A percentile compares a stretch with the other conserved stretches of the same genome.
These are phyloP conservation scores for Yarrowia sp. DNA, from an alignment of 805 yeast species.

Conservation along the genomic window DNA sequence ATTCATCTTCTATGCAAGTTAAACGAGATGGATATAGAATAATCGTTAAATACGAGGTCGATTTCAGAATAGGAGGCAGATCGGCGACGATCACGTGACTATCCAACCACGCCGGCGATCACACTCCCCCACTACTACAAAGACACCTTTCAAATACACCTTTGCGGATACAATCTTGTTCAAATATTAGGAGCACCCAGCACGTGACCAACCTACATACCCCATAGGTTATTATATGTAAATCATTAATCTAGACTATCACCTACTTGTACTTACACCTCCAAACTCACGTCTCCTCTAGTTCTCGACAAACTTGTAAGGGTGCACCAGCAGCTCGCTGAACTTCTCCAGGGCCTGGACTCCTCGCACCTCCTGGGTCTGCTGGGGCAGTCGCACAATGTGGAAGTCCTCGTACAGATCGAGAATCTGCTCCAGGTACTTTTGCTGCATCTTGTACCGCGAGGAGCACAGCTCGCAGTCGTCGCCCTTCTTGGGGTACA, in stretches of 20 bases:
- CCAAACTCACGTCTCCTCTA: not conserved
- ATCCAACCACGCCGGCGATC: not conserved
- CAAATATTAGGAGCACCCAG: too few relatives aligned
- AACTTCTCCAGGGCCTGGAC: constrained; percentile 82
- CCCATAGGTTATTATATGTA: constrained; percentile 26
- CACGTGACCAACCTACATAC: constrained; percentile 5
- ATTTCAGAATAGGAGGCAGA: not conserved
- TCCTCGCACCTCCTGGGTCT: constrained; percentile 96
- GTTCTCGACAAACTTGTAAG: constrained; percentile 60
- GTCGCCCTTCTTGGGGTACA: constrained; percentile 76
- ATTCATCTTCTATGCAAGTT: not conserved
- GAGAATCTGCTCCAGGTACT: constrained; percentile 92
- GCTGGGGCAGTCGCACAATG: constrained; percentile 91
- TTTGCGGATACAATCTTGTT: too few relatives aligned
- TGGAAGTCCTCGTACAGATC: constrained; percentile 98
- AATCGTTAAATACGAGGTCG: not conserved
- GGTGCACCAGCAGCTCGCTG: constrained; percentile 78
- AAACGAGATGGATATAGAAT: not conserved
- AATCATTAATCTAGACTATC: constrained; percentile 7
- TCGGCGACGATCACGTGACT: not conserved
- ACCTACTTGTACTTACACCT: constrained; percentile 1
- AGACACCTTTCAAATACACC: too few relatives aligned
- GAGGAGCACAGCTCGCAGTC: constrained; percentile 88
- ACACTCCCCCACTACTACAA: too few relatives aligned
- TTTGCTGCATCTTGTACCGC: constrained; percentile 94